phyloP scores from a whole-genome alignment of 768 basidiomycete genomes.

The Collybia sp. region DNA sequence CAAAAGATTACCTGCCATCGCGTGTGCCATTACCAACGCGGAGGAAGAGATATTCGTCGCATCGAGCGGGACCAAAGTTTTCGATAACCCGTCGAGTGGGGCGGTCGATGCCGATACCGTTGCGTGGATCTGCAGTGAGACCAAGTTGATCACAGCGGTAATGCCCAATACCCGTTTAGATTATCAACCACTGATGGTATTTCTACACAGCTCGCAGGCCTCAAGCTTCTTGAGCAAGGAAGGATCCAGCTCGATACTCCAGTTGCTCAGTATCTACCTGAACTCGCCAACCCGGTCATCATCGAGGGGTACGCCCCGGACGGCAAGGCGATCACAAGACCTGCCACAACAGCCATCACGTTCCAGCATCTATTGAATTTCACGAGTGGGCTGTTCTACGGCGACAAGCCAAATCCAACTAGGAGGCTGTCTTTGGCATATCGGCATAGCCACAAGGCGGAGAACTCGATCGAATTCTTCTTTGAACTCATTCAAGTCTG shows the following conservation, averaged over 20 bases:
- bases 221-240: conserved; percentile 29
- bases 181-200: not conserved
- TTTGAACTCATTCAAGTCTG: conserved; percentile 6
- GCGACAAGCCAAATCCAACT: conserved; percentile 1
- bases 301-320: not conserved
- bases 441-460: conserved; percentile 8
- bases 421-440: conserved; percentile 3
- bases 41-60: conserved; percentile 19
- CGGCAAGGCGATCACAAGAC: conserved; percentile 1
- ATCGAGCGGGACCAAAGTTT: conserved; percentile 15
- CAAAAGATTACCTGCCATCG: conserved; percentile 16
- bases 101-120: conserved; percentile 17
- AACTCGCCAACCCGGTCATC: conserved; percentile 21
- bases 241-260: conserved; percentile 23
- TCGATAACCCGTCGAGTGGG: conserved; percentile 19
- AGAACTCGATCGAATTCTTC: conserved; percentile 12
- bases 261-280: conserved; percentile 19
- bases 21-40: conserved; percentile 15
- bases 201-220: conserved; percentile 18
- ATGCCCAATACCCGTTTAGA: too few relatives aligned
- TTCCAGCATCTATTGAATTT: conserved; percentile 17
- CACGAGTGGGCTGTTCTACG: conserved; percentile 18
- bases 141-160: conserved; percentile 23
- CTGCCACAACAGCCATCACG: conserved; percentile 13
- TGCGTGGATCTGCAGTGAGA: conserved; percentile 29